phyloP scores from a whole-genome alignment of 768 basidiomycete species.

The Phaeotremella fagi region DNA sequence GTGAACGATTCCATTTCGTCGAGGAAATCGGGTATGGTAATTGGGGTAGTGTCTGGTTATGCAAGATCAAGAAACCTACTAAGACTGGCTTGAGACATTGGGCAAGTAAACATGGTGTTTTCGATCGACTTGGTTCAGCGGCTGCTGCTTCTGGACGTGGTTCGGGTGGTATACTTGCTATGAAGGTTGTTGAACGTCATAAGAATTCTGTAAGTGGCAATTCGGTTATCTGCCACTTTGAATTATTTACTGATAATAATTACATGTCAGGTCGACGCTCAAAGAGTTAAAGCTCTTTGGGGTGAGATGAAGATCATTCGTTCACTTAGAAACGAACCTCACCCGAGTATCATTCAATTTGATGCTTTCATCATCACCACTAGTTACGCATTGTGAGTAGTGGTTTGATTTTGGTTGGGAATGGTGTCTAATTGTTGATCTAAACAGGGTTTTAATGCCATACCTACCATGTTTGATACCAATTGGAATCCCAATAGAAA shows the following conservation, averaged over 20 bases:
- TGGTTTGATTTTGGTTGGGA: not conserved
- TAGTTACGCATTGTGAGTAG: constrained; percentile 76
- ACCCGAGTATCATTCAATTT: constrained; percentile 88
- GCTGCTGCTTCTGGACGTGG: constrained; percentile 22
- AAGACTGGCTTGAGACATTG: not conserved
- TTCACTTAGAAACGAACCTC: constrained; percentile 73
- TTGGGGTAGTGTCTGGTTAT: constrained; percentile 45
- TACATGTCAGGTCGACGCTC: constrained; percentile 64
- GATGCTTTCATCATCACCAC: constrained; percentile 91
- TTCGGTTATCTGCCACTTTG: not conserved
- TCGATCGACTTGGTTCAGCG: constrained; percentile 15
- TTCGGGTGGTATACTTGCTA: constrained; percentile 57
- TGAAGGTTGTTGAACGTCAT: constrained; percentile 84
- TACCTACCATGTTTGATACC: constrained; percentile 80
- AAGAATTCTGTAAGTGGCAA: constrained; percentile 56
- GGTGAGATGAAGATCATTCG: constrained; percentile 97
- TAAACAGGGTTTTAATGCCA: constrained; percentile 58
- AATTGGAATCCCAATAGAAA: constrained; percentile 74
- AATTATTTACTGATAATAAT: not conserved
- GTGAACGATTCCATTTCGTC: constrained; percentile 34
- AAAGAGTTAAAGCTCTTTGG: constrained; percentile 89
- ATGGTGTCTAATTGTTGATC: constrained; percentile 11
- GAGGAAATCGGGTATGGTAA: constrained; percentile 46
- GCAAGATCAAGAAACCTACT: constrained; percentile 14
- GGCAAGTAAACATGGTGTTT: too few relatives aligned